Evolutionary conservation across 179 eudicot genomes (phyloP).

Genomic region (Corrigiola litoralis): DNA sequence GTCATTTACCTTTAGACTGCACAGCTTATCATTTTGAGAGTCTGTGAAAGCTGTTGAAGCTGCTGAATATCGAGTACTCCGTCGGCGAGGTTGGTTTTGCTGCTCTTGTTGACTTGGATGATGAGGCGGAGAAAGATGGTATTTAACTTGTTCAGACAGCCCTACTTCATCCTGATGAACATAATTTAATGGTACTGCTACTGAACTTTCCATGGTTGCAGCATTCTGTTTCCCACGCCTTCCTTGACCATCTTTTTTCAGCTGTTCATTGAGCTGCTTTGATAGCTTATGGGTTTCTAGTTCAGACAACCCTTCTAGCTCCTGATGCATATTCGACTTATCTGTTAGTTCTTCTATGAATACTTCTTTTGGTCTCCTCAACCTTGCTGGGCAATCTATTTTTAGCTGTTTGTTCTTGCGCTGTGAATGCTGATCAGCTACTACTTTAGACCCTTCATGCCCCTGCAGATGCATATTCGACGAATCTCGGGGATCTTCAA

Average conservation of each 20-base stretch:
- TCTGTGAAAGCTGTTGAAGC: not conserved
- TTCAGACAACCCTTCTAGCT: not conserved
- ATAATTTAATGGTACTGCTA: not conserved
- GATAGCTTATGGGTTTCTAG: not conserved
- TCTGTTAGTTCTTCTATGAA: no score
- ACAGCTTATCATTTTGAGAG: not conserved
- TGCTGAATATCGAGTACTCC: not conserved
- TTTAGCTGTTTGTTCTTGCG: not conserved
- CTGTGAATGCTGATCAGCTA: not conserved
- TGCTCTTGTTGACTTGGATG: not conserved
- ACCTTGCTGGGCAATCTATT: no score
- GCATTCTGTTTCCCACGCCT: not conserved
- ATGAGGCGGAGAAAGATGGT: not conserved
- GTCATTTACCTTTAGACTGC: not conserved
- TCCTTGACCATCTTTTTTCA: not conserved
- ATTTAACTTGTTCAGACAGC: not conserved
- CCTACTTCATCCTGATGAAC: slow-evolving; percentile 3
- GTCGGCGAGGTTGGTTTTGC: not conserved
- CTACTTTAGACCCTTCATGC: not conserved
- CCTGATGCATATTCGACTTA: not conserved
- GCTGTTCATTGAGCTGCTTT: no score
- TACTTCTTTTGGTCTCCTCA: no score
- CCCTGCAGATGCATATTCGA: no score
- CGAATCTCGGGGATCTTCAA: no score
- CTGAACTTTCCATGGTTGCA: not conserved